Percentiles rank a stretch among this genome's conserved stretches.
Conservation (phyloP, 1,284 basidiomycete genomes). For the Pseudozyma sp. region DNA sequence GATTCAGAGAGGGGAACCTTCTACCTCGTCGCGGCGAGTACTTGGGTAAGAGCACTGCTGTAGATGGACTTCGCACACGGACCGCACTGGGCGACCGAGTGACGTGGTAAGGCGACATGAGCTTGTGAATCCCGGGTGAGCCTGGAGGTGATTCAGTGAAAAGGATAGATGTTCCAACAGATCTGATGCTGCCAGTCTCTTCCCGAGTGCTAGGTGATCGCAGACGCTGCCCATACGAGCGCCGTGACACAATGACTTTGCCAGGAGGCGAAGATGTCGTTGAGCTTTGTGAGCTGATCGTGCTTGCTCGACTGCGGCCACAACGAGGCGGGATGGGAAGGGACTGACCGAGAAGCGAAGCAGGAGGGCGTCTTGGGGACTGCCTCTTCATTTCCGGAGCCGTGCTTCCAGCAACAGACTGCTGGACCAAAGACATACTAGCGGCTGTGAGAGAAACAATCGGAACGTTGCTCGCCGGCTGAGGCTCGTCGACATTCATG, state of each 20-base stretch:
- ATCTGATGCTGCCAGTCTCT: conserved; percentile 36
- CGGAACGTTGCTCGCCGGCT: conserved; percentile 4
- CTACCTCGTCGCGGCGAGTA: conserved; percentile 18
- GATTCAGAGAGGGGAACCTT: not conserved
- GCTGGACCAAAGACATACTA: conserved; percentile 10
- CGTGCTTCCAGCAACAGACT: not conserved
- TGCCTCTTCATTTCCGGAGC: not conserved
- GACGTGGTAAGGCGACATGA: conserved; percentile 22
- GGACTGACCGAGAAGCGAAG: conserved; percentile 30
- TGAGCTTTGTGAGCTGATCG: conserved; percentile 47
- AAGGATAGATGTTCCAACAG: conserved; percentile 41
- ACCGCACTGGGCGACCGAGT: conserved; percentile 10
- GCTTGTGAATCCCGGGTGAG: conserved; percentile 22
- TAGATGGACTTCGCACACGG: conserved; percentile 23
- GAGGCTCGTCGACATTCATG: conserved; percentile 6
- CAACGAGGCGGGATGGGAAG: conserved; percentile 43
- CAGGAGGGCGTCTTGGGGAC: conserved; percentile 31
- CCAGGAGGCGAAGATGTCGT: conserved; percentile 34
- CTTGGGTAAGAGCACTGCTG: conserved; percentile 16
- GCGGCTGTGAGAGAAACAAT: conserved; percentile 25
- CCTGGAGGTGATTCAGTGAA: conserved; percentile 26
- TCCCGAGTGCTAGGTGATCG: conserved; percentile 18
- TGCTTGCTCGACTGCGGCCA: conserved; percentile 40
- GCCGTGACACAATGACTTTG: conserved; percentile 41
- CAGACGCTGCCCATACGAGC: conserved; percentile 34